These are phyloP conservation scores for Podila clonocystis DNA, from an alignment of 192 early-diverging fungal genomes.

Conservation along the genomic window DNA sequence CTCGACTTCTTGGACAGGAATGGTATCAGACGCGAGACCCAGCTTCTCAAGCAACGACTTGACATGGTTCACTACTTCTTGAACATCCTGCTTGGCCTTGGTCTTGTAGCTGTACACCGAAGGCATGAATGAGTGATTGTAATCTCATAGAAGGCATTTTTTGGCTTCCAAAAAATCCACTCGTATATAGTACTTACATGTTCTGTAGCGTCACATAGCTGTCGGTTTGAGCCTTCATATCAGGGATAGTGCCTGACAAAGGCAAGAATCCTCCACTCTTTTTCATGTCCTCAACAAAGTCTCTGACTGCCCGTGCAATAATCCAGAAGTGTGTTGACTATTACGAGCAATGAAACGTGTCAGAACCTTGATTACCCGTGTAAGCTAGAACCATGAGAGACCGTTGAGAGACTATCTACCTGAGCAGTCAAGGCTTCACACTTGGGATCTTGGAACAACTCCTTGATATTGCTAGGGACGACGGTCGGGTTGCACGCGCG, in stretches of 20 bases:
- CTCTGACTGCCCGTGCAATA: slow-evolving; percentile 75
- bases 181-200: slow-evolving; percentile 60
- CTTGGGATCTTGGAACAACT: slow-evolving; percentile 65
- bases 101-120: slow-evolving; percentile 70
- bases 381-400: slow-evolving; percentile 2
- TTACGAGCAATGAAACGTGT: background rate
- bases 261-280: slow-evolving; percentile 75
- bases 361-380: slow-evolving; percentile 2
- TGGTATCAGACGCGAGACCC: slow-evolving; percentile 59
- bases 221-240: slow-evolving; percentile 97
- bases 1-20: slow-evolving; percentile 74
- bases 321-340: slow-evolving; percentile 88
- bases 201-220: slow-evolving; percentile 87
- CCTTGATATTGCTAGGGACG: slow-evolving; percentile 58
- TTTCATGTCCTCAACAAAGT: slow-evolving; percentile 81
- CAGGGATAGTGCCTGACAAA: slow-evolving; percentile 86
- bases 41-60: slow-evolving; percentile 56
- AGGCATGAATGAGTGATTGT: slow-evolving; percentile 1
- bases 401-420: slow-evolving; percentile 44
- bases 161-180: background rate
- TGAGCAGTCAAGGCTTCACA: slow-evolving; percentile 61
- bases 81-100: slow-evolving; percentile 78
- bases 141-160: background rate
- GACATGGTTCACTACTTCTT: slow-evolving; percentile 58
- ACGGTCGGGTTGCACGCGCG: slow-evolving; percentile 66